Conservation (phyloP, 2,329 filamentous ascomycete species). For the Hypoxylon sp. region DNA sequence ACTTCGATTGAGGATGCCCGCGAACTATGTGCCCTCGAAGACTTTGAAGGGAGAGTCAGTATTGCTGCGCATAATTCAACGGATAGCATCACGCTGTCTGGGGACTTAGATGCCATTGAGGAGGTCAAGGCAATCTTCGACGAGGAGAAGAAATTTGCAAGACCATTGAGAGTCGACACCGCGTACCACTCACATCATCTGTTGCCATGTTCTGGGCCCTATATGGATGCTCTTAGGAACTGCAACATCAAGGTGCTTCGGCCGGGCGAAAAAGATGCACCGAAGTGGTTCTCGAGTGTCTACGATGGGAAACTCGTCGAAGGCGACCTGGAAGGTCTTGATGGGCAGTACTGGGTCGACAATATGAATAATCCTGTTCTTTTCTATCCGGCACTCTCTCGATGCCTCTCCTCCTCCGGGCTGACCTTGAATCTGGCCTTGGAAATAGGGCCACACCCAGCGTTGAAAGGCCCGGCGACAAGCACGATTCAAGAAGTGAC, state of each 20-base stretch:
- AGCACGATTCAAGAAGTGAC: constrained; percentile 50
- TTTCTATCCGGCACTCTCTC: constrained; percentile 56
- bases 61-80: constrained; percentile 42
- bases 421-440: constrained; percentile 52
- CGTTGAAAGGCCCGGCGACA: constrained; percentile 55
- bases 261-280: constrained; percentile 12
- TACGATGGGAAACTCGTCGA: constrained; percentile 20
- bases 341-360: constrained; percentile 56
- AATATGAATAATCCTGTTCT: constrained; percentile 60
- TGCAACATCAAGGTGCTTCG: constrained; percentile 18
- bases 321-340: neutral
- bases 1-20: constrained; percentile 33
- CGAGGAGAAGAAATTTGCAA: constrained; percentile 7
- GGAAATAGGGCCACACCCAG: constrained; percentile 60
- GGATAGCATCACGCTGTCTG: constrained; percentile 24
- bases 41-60: constrained; percentile 22
- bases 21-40: constrained; percentile 26
- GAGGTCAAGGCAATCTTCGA: constrained; percentile 7
- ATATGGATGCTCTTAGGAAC: constrained; percentile 20
- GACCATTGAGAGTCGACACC: constrained; percentile 18
- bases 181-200: constrained; percentile 35
- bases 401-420: constrained; percentile 42
- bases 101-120: constrained; percentile 24
- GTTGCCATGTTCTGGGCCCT: neutral
- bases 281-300: constrained; percentile 45